Evolutionary conservation across 139 green algal species (phyloP), one percentile per base, ranked within the genome.

Genomic region (Coelastrella sp.): DNA sequence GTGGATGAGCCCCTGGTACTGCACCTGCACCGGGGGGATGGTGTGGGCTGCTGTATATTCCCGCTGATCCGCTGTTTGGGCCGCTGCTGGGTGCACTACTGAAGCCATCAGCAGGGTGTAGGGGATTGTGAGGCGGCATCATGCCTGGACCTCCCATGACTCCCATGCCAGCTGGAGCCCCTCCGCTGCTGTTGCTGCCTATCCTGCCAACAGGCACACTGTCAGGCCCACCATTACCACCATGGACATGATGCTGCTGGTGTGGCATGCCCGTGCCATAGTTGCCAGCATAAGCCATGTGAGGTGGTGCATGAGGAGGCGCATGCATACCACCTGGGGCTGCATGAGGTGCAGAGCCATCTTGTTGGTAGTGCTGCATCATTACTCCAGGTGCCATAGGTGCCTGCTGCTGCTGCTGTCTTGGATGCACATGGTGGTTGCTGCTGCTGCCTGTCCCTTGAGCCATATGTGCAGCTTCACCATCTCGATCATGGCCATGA

Each of bases 401-500:
- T 35, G 40, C 40, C 69, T 62, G 69, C 38, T 60, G 69, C 69
- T 68, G 71, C 27, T 64, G 72, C 72, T 34, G 30, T 34, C 43
- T 27, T 32, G 45, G 23, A 71, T 57, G 38, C 50, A 40, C 35
- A 19, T 23, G 23, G 53, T 82, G 75, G 53, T 60, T 82, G 25
- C 35, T 35, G 2, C 35, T 82, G 51, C 75, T 71, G 53, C 53
- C 43, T 45, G 17, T 82, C 51, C 53, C 37, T 5, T 51, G 53
- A 4, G 75, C 40, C 62, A 41, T 62, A 25, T 40, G 75, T 19
- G 73, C 67, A 50, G 67, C 48, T 21, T 82, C 75, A 4, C 69
- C 69, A 35, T 82, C 75, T 35, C 75, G 57, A 21, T 82, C 75
- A n/a, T 82, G 75, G 75, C 75, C 51, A 51, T 81, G 69, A 21